These are phyloP conservation scores for Colletotrichum falcatum DNA, from an alignment of 2,329 filamentous ascomycete genomes.

Conservation along the genomic window DNA sequence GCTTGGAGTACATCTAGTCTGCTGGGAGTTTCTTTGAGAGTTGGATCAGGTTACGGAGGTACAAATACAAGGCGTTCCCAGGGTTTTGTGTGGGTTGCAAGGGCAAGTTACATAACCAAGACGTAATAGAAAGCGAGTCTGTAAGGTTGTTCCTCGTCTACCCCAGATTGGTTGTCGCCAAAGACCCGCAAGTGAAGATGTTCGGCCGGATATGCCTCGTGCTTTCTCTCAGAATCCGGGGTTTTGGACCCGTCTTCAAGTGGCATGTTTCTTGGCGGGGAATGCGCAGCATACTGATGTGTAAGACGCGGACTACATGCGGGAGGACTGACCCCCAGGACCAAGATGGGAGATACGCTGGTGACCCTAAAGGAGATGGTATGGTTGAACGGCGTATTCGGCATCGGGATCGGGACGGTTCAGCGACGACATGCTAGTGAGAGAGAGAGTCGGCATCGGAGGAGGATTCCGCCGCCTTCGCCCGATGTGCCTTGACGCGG, in stretches of 20 bases:
- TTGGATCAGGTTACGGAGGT: too few relatives aligned
- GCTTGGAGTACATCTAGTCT: too few relatives aligned
- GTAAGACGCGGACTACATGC: too few relatives aligned
- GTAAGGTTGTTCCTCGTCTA: background rate
- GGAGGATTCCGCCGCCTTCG: conserved; percentile 17
- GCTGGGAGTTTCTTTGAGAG: background rate
- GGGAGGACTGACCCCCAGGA: background rate
- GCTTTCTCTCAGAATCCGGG: background rate
- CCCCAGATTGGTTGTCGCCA: background rate
- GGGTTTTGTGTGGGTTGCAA: background rate
- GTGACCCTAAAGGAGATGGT: conserved; percentile 14
- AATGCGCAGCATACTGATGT: background rate
- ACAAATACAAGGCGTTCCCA: too few relatives aligned
- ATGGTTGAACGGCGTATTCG: conserved; percentile 10
- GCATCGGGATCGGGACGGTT: conserved; percentile 27
- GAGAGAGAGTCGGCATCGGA: conserved; percentile 11
- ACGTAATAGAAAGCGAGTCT: conserved; percentile 11
- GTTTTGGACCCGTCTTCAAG: background rate
- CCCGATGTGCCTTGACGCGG: conserved; percentile 10
- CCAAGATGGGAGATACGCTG: background rate
- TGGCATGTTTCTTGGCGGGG: conserved; percentile 1
- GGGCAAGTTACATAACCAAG: background rate
- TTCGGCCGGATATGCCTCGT: conserved; percentile 1
- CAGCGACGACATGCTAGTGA: conserved; percentile 1
- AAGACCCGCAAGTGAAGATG: conserved; percentile 2